Base-by-base conservation (phyloP, 2,329 filamentous ascomycete species). In the Venturia asperata region DNA sequence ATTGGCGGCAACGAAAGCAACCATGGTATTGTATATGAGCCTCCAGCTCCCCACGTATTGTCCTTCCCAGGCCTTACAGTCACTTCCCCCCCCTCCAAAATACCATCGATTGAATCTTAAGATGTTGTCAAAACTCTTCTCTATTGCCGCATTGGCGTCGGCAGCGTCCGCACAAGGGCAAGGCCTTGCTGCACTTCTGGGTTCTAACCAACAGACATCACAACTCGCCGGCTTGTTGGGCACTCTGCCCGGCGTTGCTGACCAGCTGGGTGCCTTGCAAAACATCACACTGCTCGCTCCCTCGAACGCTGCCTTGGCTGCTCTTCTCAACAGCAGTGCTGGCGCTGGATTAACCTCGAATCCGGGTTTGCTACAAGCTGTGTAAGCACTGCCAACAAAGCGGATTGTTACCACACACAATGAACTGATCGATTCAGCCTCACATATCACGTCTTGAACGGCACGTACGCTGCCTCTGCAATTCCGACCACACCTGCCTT, bases 241-340 rank as follows among this genome's bases (percentile, higher is more conserved):
- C 17, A 66, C 69, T 27, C 72, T 74, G 62, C 75, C 78, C 11
- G 69, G 71, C 4, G 68, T 82, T 21, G 66, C 78, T 17, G 49
- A 70, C 13, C 66, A 73, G 3, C 72, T 85, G 41, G 70, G 71
- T 43, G 70, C 68, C 34, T 73, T 78, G 4, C 69, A 70, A 17
- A 84, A 86, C 70, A 76, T 87, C 66, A 87, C 85, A 7, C 74
- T 86, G 45, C 77, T 87, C 6, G 84, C 84, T 0, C 84, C 84
- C 0, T 81, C 76, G 70, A 84, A 86, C 70, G 70, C 78, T 13
- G 83, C 83, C 0, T 76, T 82, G 55, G 64, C 69, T 27, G 69
- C 70, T 15, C 70, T 81, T 49, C 68, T 79, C 21, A 76, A 77
- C 62, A 73, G 71, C 41, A 68, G 74, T 1, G 73, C 74, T 2